Percentiles rank a stretch among this genome's conserved stretches.
These are phyloP conservation scores for Colletotrichum sp. DNA, from an alignment of 2,329 filamentous ascomycete species.

Conservation along the genomic window DNA sequence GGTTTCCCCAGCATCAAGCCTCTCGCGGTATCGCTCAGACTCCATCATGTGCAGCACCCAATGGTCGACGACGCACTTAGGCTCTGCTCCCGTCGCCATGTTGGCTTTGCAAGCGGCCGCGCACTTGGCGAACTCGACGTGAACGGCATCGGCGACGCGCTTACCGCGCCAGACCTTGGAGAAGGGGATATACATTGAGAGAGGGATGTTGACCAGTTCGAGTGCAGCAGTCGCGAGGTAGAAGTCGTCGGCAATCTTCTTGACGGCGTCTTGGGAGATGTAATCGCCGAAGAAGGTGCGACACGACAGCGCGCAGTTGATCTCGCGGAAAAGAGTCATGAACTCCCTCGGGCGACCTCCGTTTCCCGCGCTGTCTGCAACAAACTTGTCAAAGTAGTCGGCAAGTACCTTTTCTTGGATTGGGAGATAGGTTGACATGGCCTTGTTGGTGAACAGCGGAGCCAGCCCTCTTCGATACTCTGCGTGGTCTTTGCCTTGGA, in stretches of 20 bases:
- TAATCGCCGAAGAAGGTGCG: slow-evolving; percentile 83
- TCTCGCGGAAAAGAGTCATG: slow-evolving; percentile 76
- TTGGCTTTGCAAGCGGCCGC: slow-evolving; percentile 74
- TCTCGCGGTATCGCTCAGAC: slow-evolving; percentile 69
- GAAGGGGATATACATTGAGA: slow-evolving; percentile 72
- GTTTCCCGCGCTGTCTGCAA: slow-evolving; percentile 60
- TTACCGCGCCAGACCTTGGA: slow-evolving; percentile 81
- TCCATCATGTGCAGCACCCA: slow-evolving; percentile 80
- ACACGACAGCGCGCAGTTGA: slow-evolving; percentile 80
- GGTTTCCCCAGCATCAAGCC: slow-evolving; percentile 61
- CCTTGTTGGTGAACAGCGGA: slow-evolving; percentile 75
- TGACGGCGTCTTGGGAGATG: slow-evolving; percentile 73
- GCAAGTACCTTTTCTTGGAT: slow-evolving; percentile 75
- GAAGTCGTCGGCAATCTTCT: slow-evolving; percentile 80
- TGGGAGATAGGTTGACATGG: slow-evolving; percentile 73
- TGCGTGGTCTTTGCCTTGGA: slow-evolving; percentile 77
- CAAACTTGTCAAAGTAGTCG: slow-evolving; percentile 72
- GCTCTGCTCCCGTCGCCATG: slow-evolving; percentile 71
- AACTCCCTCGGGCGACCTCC: slow-evolving; percentile 65
- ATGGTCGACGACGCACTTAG: slow-evolving; percentile 77
- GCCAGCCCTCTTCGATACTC: slow-evolving; percentile 81
- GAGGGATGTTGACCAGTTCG: slow-evolving; percentile 79
- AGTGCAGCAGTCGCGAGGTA: slow-evolving; percentile 79
- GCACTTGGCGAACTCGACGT: slow-evolving; percentile 73
- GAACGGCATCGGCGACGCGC: slow-evolving; percentile 73